Evolutionary conservation across 441 rosid species (phyloP), one percentile per base, ranked within the genome.

Genomic region (Omphalea diandra): DNA sequence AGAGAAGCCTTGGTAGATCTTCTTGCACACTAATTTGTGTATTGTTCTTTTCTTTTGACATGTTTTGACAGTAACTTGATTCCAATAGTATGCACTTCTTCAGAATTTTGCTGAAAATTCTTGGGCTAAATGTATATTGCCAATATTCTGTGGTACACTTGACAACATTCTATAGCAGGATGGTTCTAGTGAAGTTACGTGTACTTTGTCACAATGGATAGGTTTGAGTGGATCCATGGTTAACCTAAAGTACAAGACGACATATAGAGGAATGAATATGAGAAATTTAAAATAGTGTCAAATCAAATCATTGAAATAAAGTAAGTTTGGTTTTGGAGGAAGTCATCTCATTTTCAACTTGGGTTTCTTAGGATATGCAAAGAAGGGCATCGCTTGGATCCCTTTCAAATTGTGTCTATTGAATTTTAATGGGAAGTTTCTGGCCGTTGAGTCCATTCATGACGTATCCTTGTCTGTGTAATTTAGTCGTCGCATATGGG

Each of bases 231-330:
- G 2, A 20, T 18, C 8, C 14, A 36, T 36, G 15, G 27, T 7
- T 29, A 3, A 67, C 41, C 20, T 14, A 12, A 8, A 36, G 10
- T 36, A 17, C 44, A 3, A 22, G 36, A 12, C 8, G 12, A n/a
- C 31, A 50, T 50, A 43, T 67, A 43, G 26, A 20, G 27, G 8
- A 7, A 67, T 17, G 54, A 66, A 63, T 74, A 77, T 70, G 65
- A 12, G 50, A 43, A 43, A 22, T 44, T 14, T 7, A 4, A 38
- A 8, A 1, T 20, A 3, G n/a, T 47, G 73, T 67, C 54, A 72
- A 35, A 69, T 63, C 44, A 66, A 67, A 67, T 71, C 60, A 61
- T n/a, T 3, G 31, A 12, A 56, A 40, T 38, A 36, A 63, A 57
- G 20, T 43, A 56, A 72, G 18, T 33, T 20, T 68, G 41, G 52